These are phyloP conservation scores for Elasticomyces elasticus DNA, from an alignment of 495 filamentous ascomycete species.

Conservation along the genomic window DNA sequence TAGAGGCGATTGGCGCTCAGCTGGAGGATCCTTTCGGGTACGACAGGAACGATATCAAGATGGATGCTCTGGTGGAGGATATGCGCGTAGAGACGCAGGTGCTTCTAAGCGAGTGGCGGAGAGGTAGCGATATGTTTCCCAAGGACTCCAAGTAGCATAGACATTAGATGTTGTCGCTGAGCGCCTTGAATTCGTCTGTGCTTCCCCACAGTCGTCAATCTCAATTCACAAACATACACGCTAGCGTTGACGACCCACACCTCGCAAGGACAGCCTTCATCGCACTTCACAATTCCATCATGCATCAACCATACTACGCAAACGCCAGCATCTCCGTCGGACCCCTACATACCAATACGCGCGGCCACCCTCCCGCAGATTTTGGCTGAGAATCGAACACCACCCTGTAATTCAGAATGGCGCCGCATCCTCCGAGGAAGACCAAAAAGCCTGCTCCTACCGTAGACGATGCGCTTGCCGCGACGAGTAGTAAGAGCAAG, in stretches of 20 bases:
- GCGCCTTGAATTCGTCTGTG: neutral
- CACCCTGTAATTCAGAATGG: neutral
- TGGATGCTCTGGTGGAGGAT: constrained; percentile 65
- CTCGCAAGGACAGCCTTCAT: neutral
- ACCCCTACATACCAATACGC: too few species aligned
- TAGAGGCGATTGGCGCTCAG: constrained; percentile 63
- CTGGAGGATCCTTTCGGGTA: constrained; percentile 70
- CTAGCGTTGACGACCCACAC: neutral
- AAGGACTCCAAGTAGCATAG: neutral
- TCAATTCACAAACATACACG: neutral
- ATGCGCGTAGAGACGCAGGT: constrained; percentile 53
- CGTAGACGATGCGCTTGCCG: neutral
- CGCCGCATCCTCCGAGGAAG: neutral
- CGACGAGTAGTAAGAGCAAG: constrained; percentile 14
- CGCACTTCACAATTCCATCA: neutral
- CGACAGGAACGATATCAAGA: constrained; percentile 69
- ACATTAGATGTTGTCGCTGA: neutral
- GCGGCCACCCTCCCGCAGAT: neutral
- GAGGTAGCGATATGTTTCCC: constrained; percentile 8
- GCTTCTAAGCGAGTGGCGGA: constrained; percentile 55
- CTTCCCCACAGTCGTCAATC: neutral
- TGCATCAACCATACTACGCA: too few species aligned
- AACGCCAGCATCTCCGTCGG: too few species aligned
- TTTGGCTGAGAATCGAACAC: neutral
- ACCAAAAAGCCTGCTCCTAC: constrained; percentile 1